Evolutionary conservation across 2,329 filamentous ascomycete genomes (phyloP).

Genomic region (Periconia sp.): DNA sequence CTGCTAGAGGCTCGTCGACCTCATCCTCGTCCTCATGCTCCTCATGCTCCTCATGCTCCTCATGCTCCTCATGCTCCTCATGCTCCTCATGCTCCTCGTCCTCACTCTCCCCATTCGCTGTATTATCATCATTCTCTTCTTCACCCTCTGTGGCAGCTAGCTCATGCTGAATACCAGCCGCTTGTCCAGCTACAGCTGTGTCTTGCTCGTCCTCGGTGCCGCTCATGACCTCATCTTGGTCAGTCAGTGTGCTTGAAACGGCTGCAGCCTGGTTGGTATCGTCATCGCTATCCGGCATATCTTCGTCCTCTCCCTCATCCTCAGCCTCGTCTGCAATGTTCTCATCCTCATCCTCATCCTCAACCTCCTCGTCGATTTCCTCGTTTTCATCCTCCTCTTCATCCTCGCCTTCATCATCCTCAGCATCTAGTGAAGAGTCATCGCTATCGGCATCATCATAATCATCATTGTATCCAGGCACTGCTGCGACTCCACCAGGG

Average conservation of each 20-base stretch:
- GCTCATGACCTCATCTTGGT: conserved; percentile 9
- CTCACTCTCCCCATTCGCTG: conserved; percentile 12
- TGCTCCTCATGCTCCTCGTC: conserved; percentile 8
- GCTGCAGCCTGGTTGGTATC: conserved; percentile 11
- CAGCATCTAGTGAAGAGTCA: conserved; percentile 3
- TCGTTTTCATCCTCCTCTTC: conserved; percentile 11
- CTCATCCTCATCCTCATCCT: conserved; percentile 4
- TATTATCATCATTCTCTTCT: conserved; percentile 6
- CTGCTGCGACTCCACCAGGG: conserved; percentile 15
- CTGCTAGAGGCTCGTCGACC: conserved; percentile 10
- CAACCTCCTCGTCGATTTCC: conserved; percentile 10
- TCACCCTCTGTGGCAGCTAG: conserved; percentile 16
- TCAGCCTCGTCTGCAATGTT: conserved; percentile 12
- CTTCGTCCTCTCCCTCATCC: conserved; percentile 12
- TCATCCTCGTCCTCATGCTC: conserved; percentile 3
- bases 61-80: conserved; percentile 8
- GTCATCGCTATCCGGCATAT: conserved; percentile 15
- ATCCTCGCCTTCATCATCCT: conserved; percentile 11
- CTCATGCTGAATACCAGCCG: too few relatives aligned
- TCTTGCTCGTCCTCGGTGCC: conserved; percentile 9
- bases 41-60: conserved; percentile 6
- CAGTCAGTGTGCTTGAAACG: too few relatives aligned
- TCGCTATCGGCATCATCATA: conserved; percentile 12
- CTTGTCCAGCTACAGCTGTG: too few relatives aligned
- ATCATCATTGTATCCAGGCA: conserved; percentile 14